Evolutionary conservation across 2,329 filamentous ascomycete species (phyloP).

Genomic region (Aspergillus pseudoviridinutans): DNA sequence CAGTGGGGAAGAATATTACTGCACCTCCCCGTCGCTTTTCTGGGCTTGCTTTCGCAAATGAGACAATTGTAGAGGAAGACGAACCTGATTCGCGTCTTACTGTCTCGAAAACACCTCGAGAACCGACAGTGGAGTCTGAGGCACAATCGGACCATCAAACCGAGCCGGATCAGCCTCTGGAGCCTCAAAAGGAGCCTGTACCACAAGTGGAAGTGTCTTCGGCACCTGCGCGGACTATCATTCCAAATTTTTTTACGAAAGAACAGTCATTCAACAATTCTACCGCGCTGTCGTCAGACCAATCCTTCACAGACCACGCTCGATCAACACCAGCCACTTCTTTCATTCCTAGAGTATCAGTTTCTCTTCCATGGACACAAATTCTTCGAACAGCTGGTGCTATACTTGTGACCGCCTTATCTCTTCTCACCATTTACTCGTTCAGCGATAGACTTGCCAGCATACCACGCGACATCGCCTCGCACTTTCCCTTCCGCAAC

Average conservation of each 20-base stretch:
- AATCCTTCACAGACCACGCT: not conserved
- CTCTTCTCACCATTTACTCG: conserved; percentile 11
- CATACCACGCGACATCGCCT: conserved; percentile 14
- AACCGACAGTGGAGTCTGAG: not conserved
- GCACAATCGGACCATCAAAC: conserved; percentile 1
- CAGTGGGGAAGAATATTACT: conserved; percentile 30
- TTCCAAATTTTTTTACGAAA: conserved; percentile 14
- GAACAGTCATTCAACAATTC: conserved; percentile 3
- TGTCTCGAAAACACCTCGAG: conserved; percentile 1
- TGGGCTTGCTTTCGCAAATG: conserved; percentile 25
- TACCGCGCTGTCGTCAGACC: not conserved
- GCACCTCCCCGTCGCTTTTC: conserved; percentile 34
- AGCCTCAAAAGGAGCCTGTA: conserved; percentile 1
- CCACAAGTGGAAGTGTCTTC: conserved; percentile 8
- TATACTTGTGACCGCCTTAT: conserved; percentile 8
- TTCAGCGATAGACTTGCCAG: conserved; percentile 10
- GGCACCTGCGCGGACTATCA: conserved; percentile 22
- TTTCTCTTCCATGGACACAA: not conserved
- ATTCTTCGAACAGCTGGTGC: conserved; percentile 4
- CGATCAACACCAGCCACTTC: not conserved
- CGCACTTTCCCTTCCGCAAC: conserved; percentile 5
- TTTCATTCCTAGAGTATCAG: not conserved
- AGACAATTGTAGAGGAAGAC: conserved; percentile 29
- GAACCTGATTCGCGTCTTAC: conserved; percentile 14
- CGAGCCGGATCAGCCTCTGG: not conserved